phyloP scores from a whole-genome alignment of 306 rosid genomes.

The cucumber (Cucumis sativus) region DNA sequence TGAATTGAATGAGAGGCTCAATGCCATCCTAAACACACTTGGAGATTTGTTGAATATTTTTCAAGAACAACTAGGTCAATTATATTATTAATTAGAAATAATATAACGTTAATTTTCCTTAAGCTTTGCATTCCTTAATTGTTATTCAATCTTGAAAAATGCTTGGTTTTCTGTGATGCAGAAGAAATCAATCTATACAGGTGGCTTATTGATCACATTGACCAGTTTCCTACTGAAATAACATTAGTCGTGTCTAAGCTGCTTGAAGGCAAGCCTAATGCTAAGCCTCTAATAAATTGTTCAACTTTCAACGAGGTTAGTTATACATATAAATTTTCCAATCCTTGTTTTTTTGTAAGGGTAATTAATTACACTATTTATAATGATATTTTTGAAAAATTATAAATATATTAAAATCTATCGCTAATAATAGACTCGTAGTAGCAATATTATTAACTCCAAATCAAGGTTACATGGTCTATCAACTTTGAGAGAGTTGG shows the following conservation, averaged over 20 bases:
- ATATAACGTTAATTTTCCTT: background rate
- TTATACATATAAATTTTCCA: background rate
- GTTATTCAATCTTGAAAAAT: background rate
- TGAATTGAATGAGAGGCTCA: background rate
- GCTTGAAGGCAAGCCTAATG: conserved; percentile 1
- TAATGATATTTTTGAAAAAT: no score
- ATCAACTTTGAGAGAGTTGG: no score
- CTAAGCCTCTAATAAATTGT: conserved; percentile 29
- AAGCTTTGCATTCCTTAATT: background rate
- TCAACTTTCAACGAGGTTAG: conserved; percentile 28
- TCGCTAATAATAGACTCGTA: no score
- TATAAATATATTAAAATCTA: no score
- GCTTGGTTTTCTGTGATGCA: background rate
- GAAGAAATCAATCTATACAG: background rate
- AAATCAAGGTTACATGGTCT: no score
- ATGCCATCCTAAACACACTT: background rate
- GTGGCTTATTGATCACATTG: conserved; percentile 4
- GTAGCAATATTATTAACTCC: no score
- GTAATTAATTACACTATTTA: no score
- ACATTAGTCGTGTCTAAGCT: background rate
- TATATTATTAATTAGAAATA: background rate
- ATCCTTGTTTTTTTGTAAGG: no score
- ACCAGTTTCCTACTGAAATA: conserved; percentile 3
- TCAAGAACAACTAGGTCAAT: background rate
- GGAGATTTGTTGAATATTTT: background rate